Percentiles rank a stretch among this genome's conserved stretches.
These are phyloP conservation scores for Ogataea sp. DNA, from an alignment of 805 yeast genomes.

Conservation along the genomic window DNA sequence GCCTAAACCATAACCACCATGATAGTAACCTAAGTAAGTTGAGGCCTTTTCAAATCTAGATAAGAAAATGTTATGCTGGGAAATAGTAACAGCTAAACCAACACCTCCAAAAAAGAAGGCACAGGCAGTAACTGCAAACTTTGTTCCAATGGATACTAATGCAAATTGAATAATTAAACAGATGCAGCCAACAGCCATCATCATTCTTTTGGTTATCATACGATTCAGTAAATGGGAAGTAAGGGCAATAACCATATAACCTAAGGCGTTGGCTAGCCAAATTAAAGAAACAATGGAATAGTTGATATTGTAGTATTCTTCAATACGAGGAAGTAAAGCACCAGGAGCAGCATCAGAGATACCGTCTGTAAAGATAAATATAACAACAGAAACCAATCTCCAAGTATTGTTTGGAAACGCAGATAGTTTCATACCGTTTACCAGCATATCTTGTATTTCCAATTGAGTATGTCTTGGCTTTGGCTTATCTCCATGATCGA, in stretches of 20 bases:
- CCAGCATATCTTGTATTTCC: background rate
- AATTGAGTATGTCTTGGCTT: background rate
- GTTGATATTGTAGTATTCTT: slow-evolving; percentile 35
- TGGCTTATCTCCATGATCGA: no score
- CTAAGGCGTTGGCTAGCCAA: slow-evolving; percentile 53
- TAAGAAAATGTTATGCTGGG: slow-evolving; percentile 46
- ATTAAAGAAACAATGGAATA: slow-evolving; percentile 50
- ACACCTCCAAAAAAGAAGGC: slow-evolving; percentile 53
- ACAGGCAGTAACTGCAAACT: slow-evolving; percentile 38
- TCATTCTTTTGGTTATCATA: slow-evolving; percentile 31
- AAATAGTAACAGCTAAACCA: slow-evolving; percentile 41
- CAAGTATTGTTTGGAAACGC: slow-evolving; percentile 36
- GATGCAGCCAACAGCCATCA: slow-evolving; percentile 31
- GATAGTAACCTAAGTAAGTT: slow-evolving; percentile 51
- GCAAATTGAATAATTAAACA: slow-evolving; percentile 33
- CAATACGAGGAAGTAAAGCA: slow-evolving; percentile 49
- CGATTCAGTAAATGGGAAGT: slow-evolving; percentile 36
- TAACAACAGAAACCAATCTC: slow-evolving; percentile 32
- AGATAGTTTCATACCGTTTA: slow-evolving; percentile 27
- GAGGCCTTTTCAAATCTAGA: slow-evolving; percentile 45
- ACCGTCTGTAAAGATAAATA: slow-evolving; percentile 36
- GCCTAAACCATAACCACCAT: slow-evolving; percentile 67
- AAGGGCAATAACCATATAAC: slow-evolving; percentile 43
- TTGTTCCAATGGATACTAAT: slow-evolving; percentile 38
- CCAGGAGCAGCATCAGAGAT: slow-evolving; percentile 53